Conservation (phyloP, 495 filamentous ascomycete species). For the Platismatia glauca region DNA sequence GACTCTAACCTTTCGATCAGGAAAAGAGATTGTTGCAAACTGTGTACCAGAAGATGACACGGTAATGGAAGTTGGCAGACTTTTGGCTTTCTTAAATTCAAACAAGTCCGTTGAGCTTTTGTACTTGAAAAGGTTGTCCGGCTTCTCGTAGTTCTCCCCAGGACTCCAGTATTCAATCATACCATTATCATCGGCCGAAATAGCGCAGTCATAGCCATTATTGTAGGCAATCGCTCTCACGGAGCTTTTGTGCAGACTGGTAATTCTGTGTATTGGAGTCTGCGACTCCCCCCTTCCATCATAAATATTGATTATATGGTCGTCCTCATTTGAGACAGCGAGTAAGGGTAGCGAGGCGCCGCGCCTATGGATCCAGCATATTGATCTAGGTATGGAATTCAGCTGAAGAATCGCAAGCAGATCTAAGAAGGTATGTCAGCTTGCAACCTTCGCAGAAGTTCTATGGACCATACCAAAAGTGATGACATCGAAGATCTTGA, state of each 20-base stretch:
- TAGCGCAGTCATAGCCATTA: conserved; percentile 74
- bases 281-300: conserved; percentile 80
- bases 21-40: conserved; percentile 86
- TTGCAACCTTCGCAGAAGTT: background rate
- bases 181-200: conserved; percentile 80
- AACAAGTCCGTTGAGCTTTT: conserved; percentile 92
- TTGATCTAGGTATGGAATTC: conserved; percentile 61
- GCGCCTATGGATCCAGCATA: conserved; percentile 89
- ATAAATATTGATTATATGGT: conserved; percentile 65
- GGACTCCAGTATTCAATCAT: conserved; percentile 98
- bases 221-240: conserved; percentile 85
- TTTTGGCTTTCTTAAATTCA: conserved; percentile 94
- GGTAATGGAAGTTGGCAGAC: conserved; percentile 71
- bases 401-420: conserved; percentile 71
- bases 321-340: conserved; percentile 76
- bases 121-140: conserved; percentile 78
- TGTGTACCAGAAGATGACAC: conserved; percentile 76
- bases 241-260: conserved; percentile 63
- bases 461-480: conserved; percentile 57
- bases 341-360: conserved; percentile 81
- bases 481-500: conserved; percentile 95
- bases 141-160: conserved; percentile 73
- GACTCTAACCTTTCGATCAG: conserved; percentile 82
- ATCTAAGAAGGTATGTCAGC: conserved; percentile 40
- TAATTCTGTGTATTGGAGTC: conserved; percentile 63